Percentiles rank a stretch among this genome's conserved stretches.
phyloP scores from a whole-genome alignment of 2,329 filamentous ascomycete species.

The Colletotrichum sansevieriae region DNA sequence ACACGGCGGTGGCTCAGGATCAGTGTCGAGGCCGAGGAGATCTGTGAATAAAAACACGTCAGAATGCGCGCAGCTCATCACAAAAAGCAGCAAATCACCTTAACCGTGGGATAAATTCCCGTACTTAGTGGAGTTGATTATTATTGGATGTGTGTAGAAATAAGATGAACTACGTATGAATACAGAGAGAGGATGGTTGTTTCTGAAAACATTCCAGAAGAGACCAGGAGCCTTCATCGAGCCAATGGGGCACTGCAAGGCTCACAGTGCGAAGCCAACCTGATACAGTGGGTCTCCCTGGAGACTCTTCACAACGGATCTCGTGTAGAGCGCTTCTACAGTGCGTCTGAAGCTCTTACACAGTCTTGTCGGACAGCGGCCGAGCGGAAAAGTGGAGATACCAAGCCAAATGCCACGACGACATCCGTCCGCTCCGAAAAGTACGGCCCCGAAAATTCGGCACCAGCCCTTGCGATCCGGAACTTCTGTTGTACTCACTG shows the following conservation, averaged over 20 bases:
- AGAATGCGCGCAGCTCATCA: no score
- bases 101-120: no score
- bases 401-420: conserved; percentile 23
- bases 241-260: neutral
- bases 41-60: no score
- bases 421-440: conserved; percentile 39
- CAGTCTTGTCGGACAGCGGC: neutral
- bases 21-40: no score
- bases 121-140: no score
- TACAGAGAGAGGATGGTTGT: neutral
- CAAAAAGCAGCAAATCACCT: no score
- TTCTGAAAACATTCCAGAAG: neutral
- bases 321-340: neutral
- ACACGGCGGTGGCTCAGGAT: neutral
- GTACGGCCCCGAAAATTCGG: conserved; percentile 38
- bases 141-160: no score
- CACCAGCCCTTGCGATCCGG: conserved; percentile 10
- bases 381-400: conserved; percentile 16
- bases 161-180: no score
- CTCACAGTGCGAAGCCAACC: neutral
- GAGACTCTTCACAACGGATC: no score
- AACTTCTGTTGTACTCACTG: neutral
- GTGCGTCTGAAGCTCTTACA: neutral
- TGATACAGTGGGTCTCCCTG: no score
- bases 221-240: no score